Conservation (phyloP, 495 filamentous ascomycete species). For the Talaromyces trachyspermus region DNA sequence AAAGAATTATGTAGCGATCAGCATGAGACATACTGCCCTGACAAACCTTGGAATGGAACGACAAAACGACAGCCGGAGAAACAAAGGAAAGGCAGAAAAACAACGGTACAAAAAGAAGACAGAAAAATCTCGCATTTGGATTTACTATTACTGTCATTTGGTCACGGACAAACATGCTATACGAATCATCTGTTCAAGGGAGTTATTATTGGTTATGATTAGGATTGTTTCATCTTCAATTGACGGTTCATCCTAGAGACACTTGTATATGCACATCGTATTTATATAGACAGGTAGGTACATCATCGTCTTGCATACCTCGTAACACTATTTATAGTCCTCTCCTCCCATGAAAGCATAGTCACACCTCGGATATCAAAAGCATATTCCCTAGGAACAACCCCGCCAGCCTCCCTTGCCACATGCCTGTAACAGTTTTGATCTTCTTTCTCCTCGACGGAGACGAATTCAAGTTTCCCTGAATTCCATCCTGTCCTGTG, state of each 20-base stretch:
- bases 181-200: background rate
- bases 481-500: background rate
- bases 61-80: too few species aligned
- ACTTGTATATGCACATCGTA: too few species aligned
- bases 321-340: background rate
- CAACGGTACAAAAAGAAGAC: too few species aligned
- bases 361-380: conserved; percentile 30
- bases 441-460: background rate
- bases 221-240: too few species aligned
- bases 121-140: too few species aligned
- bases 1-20: conserved; percentile 1
- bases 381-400: conserved; percentile 13
- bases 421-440: conserved; percentile 2
- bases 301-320: background rate
- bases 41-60: too few species aligned
- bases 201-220: conserved; percentile 5
- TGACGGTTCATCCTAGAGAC: too few species aligned
- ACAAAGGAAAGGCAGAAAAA: too few species aligned
- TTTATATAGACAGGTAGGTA: background rate
- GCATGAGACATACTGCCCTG: too few species aligned
- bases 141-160: too few species aligned
- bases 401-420: background rate
- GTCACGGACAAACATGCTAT: background rate
- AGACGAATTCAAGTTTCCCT: conserved; percentile 5
- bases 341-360: conserved; percentile 21